These are phyloP conservation scores for Botrytis squamosa DNA, from an alignment of 2,329 filamentous ascomycete genomes.

Conservation along the genomic window DNA sequence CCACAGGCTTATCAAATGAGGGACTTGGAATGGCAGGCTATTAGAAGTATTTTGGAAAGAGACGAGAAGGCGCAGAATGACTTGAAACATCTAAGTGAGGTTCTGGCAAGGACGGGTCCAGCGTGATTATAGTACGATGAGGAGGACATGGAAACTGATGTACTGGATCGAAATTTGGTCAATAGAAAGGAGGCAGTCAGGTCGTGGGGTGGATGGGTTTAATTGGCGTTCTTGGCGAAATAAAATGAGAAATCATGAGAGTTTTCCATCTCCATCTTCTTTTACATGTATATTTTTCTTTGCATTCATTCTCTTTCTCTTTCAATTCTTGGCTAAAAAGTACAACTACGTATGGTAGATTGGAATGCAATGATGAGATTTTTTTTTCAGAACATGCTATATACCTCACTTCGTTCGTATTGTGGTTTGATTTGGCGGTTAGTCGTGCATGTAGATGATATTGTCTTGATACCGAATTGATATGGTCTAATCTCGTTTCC, in stretches of 20 bases:
- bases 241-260: background rate
- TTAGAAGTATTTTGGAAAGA: conserved; percentile 50
- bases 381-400: background rate
- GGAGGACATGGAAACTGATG: background rate
- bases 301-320: background rate
- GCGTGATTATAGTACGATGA: background rate
- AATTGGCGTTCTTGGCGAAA: background rate
- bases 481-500: no score
- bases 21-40: conserved; percentile 70
- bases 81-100: conserved; percentile 53
- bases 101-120: conserved; percentile 46
- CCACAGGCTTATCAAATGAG: conserved; percentile 68
- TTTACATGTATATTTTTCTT: conserved; percentile 15
- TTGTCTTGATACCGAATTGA: background rate
- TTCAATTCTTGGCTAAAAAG: conserved; percentile 11
- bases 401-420: background rate
- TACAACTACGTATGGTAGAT: background rate
- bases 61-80: conserved; percentile 36
- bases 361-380: background rate
- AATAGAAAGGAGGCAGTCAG: background rate
- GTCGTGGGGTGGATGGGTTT: background rate
- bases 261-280: background rate
- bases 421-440: background rate
- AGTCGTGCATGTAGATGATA: background rate
- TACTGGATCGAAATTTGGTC: background rate